Evolutionary conservation across 2,329 filamentous ascomycete genomes (phyloP).

Genomic region (Exophiala aquamarina): DNA sequence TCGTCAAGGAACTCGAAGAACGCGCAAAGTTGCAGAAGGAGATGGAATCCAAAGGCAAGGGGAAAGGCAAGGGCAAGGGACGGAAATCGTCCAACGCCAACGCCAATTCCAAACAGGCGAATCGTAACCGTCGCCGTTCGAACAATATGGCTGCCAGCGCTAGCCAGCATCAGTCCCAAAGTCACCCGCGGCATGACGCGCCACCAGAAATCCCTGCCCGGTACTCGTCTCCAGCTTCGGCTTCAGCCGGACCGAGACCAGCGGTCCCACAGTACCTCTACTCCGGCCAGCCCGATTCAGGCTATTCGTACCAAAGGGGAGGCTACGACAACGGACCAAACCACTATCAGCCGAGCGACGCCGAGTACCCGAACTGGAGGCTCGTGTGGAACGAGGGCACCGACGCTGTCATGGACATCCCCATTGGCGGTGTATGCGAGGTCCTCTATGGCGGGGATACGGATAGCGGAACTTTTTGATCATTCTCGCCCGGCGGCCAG

Average conservation of each 20-base stretch:
- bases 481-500: too few species aligned
- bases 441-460: constrained; percentile 69
- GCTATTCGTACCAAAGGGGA: not conserved
- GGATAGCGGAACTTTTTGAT: not conserved
- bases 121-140: too few species aligned
- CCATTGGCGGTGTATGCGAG: constrained; percentile 91
- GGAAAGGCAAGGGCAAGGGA: constrained; percentile 9
- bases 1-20: constrained; percentile 19
- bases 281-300: too few species aligned
- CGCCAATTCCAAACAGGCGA: not conserved
- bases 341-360: not conserved
- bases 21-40: constrained; percentile 32
- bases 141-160: not conserved
- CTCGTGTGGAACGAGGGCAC: constrained; percentile 87
- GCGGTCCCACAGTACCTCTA: too few species aligned
- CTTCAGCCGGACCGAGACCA: not conserved
- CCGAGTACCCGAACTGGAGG: constrained; percentile 64
- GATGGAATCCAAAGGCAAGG: constrained; percentile 35
- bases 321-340: not conserved
- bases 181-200: not conserved
- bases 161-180: not conserved
- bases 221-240: not conserved
- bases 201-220: constrained; percentile 8
- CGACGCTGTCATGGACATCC: constrained; percentile 96
- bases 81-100: constrained; percentile 9